Evolutionary conservation across 306 rosid species (phyloP), one percentile per base, ranked within the genome.

Genomic region (Hippophae rhamnoides): DNA sequence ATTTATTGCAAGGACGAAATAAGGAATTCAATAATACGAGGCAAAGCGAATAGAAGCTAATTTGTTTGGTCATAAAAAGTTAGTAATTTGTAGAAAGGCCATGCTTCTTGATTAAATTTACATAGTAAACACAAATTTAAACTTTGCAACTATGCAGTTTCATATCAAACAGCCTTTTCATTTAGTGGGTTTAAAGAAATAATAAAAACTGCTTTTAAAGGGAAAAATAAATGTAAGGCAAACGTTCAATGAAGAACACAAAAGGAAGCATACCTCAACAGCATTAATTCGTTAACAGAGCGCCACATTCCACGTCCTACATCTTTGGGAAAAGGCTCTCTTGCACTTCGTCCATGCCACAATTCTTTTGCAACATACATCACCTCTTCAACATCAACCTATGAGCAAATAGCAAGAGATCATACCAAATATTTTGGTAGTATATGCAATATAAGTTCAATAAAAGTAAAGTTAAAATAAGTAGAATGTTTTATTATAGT

Each of bases 241-340:
- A 26, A 47, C 48, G 41, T 38, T 62, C 60, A 64, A 56, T 13
- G 47, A 27, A 5, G 18, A 18, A 38, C 10, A 48, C 45, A 41
- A 54, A 54, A 26, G 7, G 12, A 54, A 48, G 43, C 61, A 64
- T 85, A 90, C 97, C 96, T 87, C 63, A 90, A 84, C 74, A 90
- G 96, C 95, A 90, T 90, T 72, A 90, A 77, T 73, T 85, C 97
- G 67, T 90, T 90, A 53, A 87, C 79, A 41, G 96, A 79, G 65
- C 98, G 86, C 98, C 96, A 90, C 92, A 90, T 85, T 69, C 92
- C 92, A 53, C 96, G 92, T 51, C 98, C 98, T 52, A 85, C 85
- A 66, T 87, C 87, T 83, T 72, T 87, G 14, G 68, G 79, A 56
- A 48, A 63, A 61, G 73, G 80, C 50, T 87, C 96, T 75, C 86